Base-by-base conservation (phyloP, 129 eudicot genomes). In the Scalesia atractyloides region DNA sequence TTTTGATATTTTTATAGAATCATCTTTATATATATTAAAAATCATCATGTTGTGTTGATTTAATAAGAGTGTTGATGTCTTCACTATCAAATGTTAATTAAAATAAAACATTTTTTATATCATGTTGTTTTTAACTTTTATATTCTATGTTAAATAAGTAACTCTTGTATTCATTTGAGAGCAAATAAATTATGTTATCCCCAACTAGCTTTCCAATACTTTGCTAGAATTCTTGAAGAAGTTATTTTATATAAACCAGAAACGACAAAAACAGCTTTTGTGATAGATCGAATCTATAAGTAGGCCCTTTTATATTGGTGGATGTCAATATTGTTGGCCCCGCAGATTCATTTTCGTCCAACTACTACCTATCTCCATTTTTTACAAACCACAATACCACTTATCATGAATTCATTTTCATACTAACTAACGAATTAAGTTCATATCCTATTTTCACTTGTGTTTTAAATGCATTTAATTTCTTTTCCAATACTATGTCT, bases 221-320 rank as follows among this genome's bases (percentile, higher is more conserved):
- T 49, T 49, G 30, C 13, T 5, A 60, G 43, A 14, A 60, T 60
- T 60, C 44, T 60, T 10, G 19, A 69, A 37, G 1, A 5, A 16
- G 17, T 17, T 16, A 5, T 5, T 14, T 39, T 44, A 0, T 15
- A 41, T 0, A 48, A 19, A 48, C 50, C 5, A 17, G 19, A 81
- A 69, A 63, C 41, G 84, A 75, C 81, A 81, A 75, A 67, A 56
- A 52, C 47, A 60, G 63, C 84, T 81, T 81, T 80, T 74, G 16
- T 9, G 66, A 49, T 34, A 1, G 18, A 58, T 59, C 57, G 58
- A 61, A 80, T 78, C 82, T 22, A n/a, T 54, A 14, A n/a, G 43
- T 43, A 49, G 82, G 52, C 36, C 77, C 57, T 1, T 2, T 26
- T 24, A 73, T 77, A 53, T 14, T 51, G 82, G 66, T 78, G 77